Evolutionary conservation across 371 early-diverging fungal species (phyloP), one percentile per base, ranked within the genome.

Genomic region (Thermomucor indicae-seudaticae): DNA sequence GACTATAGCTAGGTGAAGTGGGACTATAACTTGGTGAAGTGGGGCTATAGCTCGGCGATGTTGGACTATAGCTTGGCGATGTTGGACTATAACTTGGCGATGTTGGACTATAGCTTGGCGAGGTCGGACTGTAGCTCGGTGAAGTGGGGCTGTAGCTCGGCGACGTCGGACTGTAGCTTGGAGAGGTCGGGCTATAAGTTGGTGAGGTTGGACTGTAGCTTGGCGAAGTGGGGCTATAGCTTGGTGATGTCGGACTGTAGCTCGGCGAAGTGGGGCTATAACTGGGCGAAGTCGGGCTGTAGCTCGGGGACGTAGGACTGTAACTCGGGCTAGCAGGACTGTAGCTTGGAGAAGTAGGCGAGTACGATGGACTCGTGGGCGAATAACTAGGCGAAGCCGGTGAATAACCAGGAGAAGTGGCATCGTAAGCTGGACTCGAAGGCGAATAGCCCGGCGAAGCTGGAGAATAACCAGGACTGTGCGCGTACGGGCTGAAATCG

Each of bases 41-140:
- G 6, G 84, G 80, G 0, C 64, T 57, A 43, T 84, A 83, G 22
- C 60, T 63, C 16, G 81, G 86, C 6, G 63, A 57, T 1, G 88
- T 86, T 1, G 92, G 91, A 3, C 79, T 77, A 64, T 94, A 93
- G 16, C 72, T 70, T 14, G 91, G 93, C 19, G 72, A 71, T 19
- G 92, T 89, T 4, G 94, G 93, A 1, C 75, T 70, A 47, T 91
- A 90, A 16, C 79, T 74, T 4, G 91, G 90, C 40, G 75, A 73
- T 11, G 90, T 86, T 1, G 95, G 90, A 88, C 72, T 70, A 56
- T 85, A 91, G 52, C 77, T 75, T 20, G 92, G 91, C 11, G 72
- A 67, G 2, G 86, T 88, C 0, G 90, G 92, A 0, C 78, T 78
- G 62, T 95, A 92, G 20, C 76, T 73, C n/a, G 95, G 95, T 38